Conservation (phyloP, 768 basidiomycete genomes). For the Solioccasus polychromus region DNA sequence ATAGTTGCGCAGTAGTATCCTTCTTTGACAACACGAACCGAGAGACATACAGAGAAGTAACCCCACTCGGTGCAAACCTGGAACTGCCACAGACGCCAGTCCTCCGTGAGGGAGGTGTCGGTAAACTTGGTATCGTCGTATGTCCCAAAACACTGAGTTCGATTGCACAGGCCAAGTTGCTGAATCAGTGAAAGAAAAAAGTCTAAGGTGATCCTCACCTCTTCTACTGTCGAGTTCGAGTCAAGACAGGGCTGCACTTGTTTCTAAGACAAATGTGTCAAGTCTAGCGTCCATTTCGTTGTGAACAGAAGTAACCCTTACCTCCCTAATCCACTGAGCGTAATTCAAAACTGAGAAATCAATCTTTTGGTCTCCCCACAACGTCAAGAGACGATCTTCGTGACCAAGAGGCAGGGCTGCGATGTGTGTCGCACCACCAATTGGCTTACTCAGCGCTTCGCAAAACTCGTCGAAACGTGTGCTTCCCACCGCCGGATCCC, state of each 20-base stretch:
- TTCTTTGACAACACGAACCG: background rate
- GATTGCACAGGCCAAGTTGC: background rate
- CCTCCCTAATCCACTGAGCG: constrained; percentile 73
- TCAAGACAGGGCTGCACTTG: constrained; percentile 57
- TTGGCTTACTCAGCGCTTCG: constrained; percentile 46
- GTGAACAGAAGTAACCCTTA: constrained; percentile 23
- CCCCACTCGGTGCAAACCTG: constrained; percentile 97
- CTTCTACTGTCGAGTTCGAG: constrained; percentile 41
- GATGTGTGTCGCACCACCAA: constrained; percentile 30
- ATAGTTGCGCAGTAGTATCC: background rate
- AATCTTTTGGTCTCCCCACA: constrained; percentile 46
- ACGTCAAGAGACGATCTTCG: constrained; percentile 43
- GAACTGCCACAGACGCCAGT: constrained; percentile 87
- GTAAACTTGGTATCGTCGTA: constrained; percentile 66
- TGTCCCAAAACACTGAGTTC: constrained; percentile 79
- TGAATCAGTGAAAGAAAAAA: background rate
- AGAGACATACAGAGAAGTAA: constrained; percentile 68
- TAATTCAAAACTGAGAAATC: constrained; percentile 70
- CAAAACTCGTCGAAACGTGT: constrained; percentile 71
- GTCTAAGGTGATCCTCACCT: constrained; percentile 35
- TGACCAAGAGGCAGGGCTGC: constrained; percentile 47
- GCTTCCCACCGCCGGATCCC: constrained; percentile 74
- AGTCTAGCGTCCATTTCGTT: background rate
- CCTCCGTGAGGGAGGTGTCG: constrained; percentile 58
- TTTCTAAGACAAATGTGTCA: constrained; percentile 35